These are phyloP conservation scores for Cucumis hystrix DNA, from an alignment of 306 rosid genomes.

Conservation along the genomic window DNA sequence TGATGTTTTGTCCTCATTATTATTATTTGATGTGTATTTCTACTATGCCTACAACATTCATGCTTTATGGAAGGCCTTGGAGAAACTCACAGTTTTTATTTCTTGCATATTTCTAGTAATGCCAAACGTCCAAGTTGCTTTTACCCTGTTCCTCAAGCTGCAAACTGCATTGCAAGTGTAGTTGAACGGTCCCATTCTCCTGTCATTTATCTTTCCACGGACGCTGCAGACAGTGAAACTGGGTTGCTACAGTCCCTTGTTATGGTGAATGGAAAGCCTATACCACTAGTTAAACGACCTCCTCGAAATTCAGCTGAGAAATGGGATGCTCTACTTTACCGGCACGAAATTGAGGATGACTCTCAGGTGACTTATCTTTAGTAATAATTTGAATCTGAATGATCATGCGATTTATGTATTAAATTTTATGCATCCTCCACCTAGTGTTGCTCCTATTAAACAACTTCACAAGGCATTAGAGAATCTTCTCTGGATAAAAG, in stretches of 20 bases:
- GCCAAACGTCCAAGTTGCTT: slow-evolving; percentile 80
- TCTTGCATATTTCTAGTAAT: slow-evolving; percentile 39
- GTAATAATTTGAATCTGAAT: background rate
- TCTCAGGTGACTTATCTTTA: slow-evolving; percentile 45
- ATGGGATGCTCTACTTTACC: slow-evolving; percentile 92
- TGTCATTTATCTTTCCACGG: slow-evolving; percentile 80
- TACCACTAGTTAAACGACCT: slow-evolving; percentile 85
- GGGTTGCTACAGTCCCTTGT: slow-evolving; percentile 69
- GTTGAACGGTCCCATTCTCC: slow-evolving; percentile 58
- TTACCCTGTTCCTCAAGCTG: slow-evolving; percentile 97
- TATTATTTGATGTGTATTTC: background rate
- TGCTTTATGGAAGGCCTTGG: background rate
- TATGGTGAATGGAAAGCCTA: slow-evolving; percentile 49
- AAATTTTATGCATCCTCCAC: background rate
- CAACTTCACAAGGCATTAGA: background rate
- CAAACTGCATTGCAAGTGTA: slow-evolving; percentile 63
- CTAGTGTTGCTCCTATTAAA: background rate
- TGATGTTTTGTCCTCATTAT: background rate
- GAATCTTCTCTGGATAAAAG: background rate
- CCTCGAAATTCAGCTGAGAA: slow-evolving; percentile 79
- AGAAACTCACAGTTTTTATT: background rate
- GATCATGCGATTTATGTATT: background rate
- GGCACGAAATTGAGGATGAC: slow-evolving; percentile 63
- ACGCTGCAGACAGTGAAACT: slow-evolving; percentile 91
- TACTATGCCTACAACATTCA: background rate